Evolutionary conservation across 2,329 filamentous ascomycete genomes (phyloP).

Genomic region (Fusarium austroafricanum): DNA sequence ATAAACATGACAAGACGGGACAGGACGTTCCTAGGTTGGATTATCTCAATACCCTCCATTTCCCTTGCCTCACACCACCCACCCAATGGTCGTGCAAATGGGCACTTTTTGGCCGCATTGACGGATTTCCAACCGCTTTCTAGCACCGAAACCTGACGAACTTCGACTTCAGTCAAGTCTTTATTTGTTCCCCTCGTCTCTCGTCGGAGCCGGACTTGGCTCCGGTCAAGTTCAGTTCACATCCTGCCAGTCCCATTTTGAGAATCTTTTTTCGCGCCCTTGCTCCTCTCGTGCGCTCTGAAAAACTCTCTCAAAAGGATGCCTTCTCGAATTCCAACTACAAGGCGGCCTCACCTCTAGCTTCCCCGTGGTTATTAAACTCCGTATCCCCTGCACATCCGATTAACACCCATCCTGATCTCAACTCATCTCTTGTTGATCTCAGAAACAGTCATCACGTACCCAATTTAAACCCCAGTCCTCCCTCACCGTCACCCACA

Average conservation of each 20-base stretch:
- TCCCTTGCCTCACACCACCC: constrained; percentile 36
- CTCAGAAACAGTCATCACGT: constrained; percentile 32
- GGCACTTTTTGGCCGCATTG: constrained; percentile 29
- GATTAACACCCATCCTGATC: constrained; percentile 29
- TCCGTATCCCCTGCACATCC: constrained; percentile 17
- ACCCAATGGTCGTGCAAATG: constrained; percentile 25
- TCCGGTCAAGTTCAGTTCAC: constrained; percentile 47
- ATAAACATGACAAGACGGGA: constrained; percentile 31
- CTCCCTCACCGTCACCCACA: constrained; percentile 29
- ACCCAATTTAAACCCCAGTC: constrained; percentile 37
- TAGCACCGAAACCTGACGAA: constrained; percentile 35
- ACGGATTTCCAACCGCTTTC: constrained; percentile 38
- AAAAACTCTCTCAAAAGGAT: constrained; percentile 43
- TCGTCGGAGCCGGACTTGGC: constrained; percentile 48
- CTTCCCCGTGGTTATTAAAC: constrained; percentile 34
- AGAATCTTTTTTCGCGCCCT: constrained; percentile 47
- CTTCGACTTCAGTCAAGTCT: constrained; percentile 39
- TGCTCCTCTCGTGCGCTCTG: constrained; percentile 37
- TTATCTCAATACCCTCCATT: constrained; percentile 43
- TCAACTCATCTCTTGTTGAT: constrained; percentile 10
- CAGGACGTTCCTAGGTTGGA: constrained; percentile 29
- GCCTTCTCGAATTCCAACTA: constrained; percentile 35
- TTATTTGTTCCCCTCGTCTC: constrained; percentile 44
- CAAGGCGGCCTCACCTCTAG: constrained; percentile 39
- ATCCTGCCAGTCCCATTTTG: constrained; percentile 47